phyloP scores from a whole-genome alignment of 164 flowering plant genomes.

The Tinospora cordifolia region DNA sequence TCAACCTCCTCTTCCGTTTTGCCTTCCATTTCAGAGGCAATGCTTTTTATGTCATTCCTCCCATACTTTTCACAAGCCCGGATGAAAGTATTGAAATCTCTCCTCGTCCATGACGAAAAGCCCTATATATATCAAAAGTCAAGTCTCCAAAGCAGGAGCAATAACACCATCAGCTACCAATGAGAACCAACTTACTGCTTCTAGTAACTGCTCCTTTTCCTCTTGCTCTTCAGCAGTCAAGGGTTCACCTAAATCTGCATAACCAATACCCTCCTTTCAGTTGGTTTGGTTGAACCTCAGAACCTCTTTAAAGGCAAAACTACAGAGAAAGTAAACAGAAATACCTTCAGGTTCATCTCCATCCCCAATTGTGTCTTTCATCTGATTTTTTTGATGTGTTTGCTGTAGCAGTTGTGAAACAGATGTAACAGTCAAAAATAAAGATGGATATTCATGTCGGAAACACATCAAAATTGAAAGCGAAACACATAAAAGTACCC shows the following conservation, averaged over 20 bases:
- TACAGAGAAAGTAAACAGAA: background rate
- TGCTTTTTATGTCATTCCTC: constrained; percentile 69
- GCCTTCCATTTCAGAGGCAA: constrained; percentile 95
- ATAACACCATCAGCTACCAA: background rate
- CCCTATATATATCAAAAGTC: constrained; percentile 40
- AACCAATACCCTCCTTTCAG: constrained; percentile 13
- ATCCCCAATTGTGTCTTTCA: constrained; percentile 74
- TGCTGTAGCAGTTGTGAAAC: constrained; percentile 27
- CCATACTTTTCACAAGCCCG: constrained; percentile 99
- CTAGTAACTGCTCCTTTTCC: constrained; percentile 79
- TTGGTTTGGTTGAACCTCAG: background rate
- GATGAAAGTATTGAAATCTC: constrained; percentile 90
- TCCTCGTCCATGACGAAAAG: constrained; percentile 90
- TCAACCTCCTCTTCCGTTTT: constrained; percentile 92
- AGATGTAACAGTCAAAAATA: background rate
- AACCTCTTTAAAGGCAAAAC: background rate
- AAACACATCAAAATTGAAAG: background rate
- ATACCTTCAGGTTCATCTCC: constrained; percentile 95
- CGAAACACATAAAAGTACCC: constrained; percentile 16
- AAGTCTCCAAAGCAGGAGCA: constrained; percentile 1
- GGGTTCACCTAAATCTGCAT: constrained; percentile 59
- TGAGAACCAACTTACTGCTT: constrained; percentile 44
- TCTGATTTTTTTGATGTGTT: constrained; percentile 78
- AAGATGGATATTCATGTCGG: background rate
- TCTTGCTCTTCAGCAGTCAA: constrained; percentile 92